Evolutionary conservation across 192 early-diverging fungal genomes (phyloP).

Genomic region (Backusella morwellensis): DNA sequence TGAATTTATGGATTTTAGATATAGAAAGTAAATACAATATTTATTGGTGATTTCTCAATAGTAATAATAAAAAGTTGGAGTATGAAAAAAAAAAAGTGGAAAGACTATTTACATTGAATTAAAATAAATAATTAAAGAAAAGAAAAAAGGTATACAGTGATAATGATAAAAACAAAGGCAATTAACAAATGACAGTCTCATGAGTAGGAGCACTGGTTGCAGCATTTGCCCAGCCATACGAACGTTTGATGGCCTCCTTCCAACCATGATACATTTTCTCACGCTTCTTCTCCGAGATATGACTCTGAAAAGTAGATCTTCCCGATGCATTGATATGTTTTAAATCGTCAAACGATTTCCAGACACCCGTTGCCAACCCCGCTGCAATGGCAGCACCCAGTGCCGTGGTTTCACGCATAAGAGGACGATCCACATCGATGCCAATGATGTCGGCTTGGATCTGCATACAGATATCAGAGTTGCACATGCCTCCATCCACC

Average conservation of each 20-base stretch:
- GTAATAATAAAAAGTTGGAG: too few relatives aligned
- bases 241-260: conserved; percentile 74
- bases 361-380: conserved; percentile 71
- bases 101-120: too few relatives aligned
- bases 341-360: conserved; percentile 52
- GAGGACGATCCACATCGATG: conserved; percentile 77
- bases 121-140: too few relatives aligned
- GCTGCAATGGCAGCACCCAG: conserved; percentile 91
- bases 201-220: conserved; percentile 7
- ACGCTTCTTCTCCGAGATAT: conserved; percentile 51
- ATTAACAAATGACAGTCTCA: conserved; percentile 35
- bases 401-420: conserved; percentile 91
- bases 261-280: conserved; percentile 58
- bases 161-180: too few relatives aligned
- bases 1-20: too few relatives aligned
- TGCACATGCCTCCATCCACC: conserved; percentile 91
- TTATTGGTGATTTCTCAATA: too few relatives aligned
- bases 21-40: too few relatives aligned
- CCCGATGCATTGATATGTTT: conserved; percentile 46
- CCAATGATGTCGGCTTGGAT: conserved; percentile 85
- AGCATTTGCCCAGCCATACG: conserved; percentile 51
- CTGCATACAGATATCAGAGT: conserved; percentile 90
- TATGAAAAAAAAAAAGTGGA: too few relatives aligned
- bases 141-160: too few relatives aligned
- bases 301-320: conserved; percentile 40